phyloP scores from a whole-genome alignment of 169 alveolate species.

The Amoebophrya sp. region DNA sequence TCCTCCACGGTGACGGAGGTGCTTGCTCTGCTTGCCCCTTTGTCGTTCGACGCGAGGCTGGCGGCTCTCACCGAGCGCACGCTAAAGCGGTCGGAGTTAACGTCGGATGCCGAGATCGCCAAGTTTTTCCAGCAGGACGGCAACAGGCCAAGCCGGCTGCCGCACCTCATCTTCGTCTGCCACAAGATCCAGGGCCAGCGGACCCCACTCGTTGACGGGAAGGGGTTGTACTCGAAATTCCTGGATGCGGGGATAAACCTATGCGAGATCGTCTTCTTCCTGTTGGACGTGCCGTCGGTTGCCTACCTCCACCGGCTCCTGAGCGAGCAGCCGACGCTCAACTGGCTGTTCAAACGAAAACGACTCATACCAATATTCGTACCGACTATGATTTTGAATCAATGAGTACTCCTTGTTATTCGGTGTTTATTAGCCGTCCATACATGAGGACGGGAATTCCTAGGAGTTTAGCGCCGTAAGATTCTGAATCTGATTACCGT shows the following conservation, averaged over 20 bases:
- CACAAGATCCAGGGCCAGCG: slow-evolving; percentile 1
- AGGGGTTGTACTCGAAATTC: background rate
- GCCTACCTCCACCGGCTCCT: background rate
- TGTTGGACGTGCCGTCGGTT: background rate
- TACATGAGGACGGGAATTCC: too few species aligned
- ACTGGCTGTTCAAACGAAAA: background rate
- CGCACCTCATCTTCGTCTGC: background rate
- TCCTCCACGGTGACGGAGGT: background rate
- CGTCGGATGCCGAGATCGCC: background rate
- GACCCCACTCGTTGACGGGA: background rate
- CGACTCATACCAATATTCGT: background rate
- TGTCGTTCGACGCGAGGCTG: too few species aligned
- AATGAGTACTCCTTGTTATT: too few species aligned
- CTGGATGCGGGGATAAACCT: background rate
- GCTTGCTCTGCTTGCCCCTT: too few species aligned
- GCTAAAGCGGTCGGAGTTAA: background rate
- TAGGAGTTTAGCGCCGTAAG: too few species aligned
- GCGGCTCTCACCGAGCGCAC: background rate
- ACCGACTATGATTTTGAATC: too few species aligned
- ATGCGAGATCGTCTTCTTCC: background rate
- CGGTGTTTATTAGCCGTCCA: too few species aligned
- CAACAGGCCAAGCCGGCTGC: background rate
- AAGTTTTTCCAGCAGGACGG: background rate
- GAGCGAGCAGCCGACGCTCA: background rate
- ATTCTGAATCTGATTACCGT: too few species aligned